Conservation (phyloP, 306 rosid species). For the Cucumis hystrix region DNA sequence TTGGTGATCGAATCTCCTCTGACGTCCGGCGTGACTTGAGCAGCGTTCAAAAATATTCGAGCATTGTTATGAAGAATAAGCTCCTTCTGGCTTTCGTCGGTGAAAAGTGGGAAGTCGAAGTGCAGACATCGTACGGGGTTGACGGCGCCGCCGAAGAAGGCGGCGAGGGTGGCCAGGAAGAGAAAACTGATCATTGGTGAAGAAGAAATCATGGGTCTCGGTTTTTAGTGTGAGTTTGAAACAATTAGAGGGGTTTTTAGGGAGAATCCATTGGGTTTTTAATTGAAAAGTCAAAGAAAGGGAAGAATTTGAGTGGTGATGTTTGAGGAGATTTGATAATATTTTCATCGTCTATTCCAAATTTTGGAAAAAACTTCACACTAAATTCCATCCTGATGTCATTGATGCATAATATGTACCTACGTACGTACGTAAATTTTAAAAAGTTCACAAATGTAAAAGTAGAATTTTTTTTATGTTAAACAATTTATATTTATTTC, state of each 20-base stretch:
- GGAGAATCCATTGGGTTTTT: neutral
- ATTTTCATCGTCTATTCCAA: neutral
- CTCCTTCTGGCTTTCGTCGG: neutral
- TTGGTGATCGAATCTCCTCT: neutral
- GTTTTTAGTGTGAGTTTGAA: neutral
- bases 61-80: neutral
- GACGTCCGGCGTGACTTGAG: constrained; percentile 25
- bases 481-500: no score
- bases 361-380: neutral
- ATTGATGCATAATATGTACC: neutral
- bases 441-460: no score
- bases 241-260: neutral
- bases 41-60: neutral
- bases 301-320: neutral
- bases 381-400: neutral
- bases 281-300: neutral
- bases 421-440: no score
- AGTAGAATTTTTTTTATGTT: no score
- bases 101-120: constrained; percentile 14
- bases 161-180: neutral
- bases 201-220: neutral
- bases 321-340: neutral
- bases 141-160: neutral
- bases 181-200: neutral
- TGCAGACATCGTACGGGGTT: constrained; percentile 4